phyloP scores from a whole-genome alignment of 306 rosid species.

The Vachellia pachyceras region DNA sequence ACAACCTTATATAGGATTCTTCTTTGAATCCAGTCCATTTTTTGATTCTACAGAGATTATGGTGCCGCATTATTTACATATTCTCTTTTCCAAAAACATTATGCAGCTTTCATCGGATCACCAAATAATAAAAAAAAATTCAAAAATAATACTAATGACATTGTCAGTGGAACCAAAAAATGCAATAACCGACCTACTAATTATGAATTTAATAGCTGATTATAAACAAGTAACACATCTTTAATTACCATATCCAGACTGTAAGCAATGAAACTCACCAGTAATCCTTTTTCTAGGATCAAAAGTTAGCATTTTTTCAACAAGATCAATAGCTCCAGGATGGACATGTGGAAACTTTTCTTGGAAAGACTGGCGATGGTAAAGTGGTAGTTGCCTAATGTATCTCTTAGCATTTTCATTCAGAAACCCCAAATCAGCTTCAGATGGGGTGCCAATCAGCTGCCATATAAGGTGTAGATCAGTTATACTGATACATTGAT shows the following conservation, averaged over 20 bases:
- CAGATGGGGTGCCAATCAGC: slow-evolving; percentile 99
- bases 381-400: slow-evolving; percentile 74
- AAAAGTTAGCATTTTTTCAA: slow-evolving; percentile 95
- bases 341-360: slow-evolving; percentile 95
- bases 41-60: not conserved
- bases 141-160: slow-evolving; percentile 12
- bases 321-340: slow-evolving; percentile 94
- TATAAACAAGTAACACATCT: slow-evolving; percentile 25
- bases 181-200: slow-evolving; percentile 6
- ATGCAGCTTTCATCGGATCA: not conserved
- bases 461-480: slow-evolving; percentile 49
- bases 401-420: slow-evolving; percentile 98
- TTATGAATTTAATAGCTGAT: not conserved
- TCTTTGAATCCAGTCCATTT: not conserved
- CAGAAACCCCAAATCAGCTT: slow-evolving; percentile 84
- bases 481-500: slow-evolving; percentile 21
- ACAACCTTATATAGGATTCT: not conserved
- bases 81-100: not conserved
- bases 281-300: slow-evolving; percentile 91
- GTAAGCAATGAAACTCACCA: slow-evolving; percentile 61
- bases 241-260: slow-evolving; percentile 25
- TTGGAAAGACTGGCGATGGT: slow-evolving; percentile 83
- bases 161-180: not conserved
- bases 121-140: not conserved
- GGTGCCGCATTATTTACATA: not conserved